Base-by-base conservation (phyloP, 2,329 filamentous ascomycete genomes). In the Corniculantispora saksenae region DNA sequence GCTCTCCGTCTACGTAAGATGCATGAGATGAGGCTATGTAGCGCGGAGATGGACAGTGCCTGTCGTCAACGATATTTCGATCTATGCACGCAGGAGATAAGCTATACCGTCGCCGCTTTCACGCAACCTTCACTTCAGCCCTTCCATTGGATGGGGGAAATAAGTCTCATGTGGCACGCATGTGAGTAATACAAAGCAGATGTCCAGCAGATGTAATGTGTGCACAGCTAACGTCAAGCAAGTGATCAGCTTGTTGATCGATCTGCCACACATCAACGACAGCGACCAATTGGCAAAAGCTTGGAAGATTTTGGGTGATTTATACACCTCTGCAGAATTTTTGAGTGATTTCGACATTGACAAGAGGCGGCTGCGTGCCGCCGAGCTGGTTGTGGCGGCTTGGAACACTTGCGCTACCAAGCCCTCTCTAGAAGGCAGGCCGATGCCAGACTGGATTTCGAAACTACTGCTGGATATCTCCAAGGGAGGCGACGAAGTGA, bases 131-230 rank as follows among this genome's bases (percentile, higher is more conserved):
- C 21, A 19, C 15, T 58, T 3, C 45, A 58, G 17, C n/a, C 38
- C 3, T 58, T 58, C 27, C 55, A 45, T 21, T 45, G 55, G 55
- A 27, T 58, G 35, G 29, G 32, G 8, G 55, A 58, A 19, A 8
- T 43, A 7, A 58, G 55, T 35, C 21, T 40, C 10, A 43, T 58
- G 32, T 58, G 55, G 55, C 55, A 58, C 35, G 55, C 55, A 25
- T 25, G 55, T 58, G 43, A 58, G 55, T 58, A 0, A 25, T 9
- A 7, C 12, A 15, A 19, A 13, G n/a, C n/a, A 25, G 15, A 17
- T 29, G 15, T 27, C 2, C 15, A 27, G 7, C 2, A 19, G 23
- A 27, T 27, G 8, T n/a, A n/a, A n/a, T n/a, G n/a, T n/a, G n/a
- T n/a, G 2, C 9, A 2, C 19, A 4, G 25, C 48, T 51, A 25